Base-by-base conservation (phyloP, 1,139 yeast genomes). In the Yamadazyma oceani region DNA sequence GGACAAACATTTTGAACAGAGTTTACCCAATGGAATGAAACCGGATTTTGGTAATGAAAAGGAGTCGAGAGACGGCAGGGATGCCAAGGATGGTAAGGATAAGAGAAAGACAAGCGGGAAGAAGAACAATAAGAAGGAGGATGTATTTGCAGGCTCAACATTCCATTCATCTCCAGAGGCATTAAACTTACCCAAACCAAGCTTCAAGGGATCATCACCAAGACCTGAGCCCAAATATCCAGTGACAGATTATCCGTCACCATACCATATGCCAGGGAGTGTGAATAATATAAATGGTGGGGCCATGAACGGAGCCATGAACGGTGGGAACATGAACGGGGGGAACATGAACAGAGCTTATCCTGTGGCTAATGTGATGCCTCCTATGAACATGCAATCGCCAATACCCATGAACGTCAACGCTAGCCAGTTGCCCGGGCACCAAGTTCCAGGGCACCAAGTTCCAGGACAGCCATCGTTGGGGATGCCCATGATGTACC, bases 151-250 rank as follows among this genome's bases (percentile, higher is more conserved):
- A 37, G 82, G 82, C 13, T 72, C 81, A 29, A 73, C 81, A 28
- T 77, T 77, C 51, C 78, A 73, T 54, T 71, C 78, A 16, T 74
- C 80, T 14, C 82, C 82, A 0, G 77, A 76, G 30, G 81, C 82
- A 3, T 59, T 75, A 45, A 72, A 75, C 26, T 65, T 77, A 44
- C 82, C 82, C 22, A 77, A 75, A 47, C 82, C 82, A 6, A 66
- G 78, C 3, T 77, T 77, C 51, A 64, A 60, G 44, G 16, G 17
- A 11, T 12, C 40, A n/a, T 36, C 33, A 2, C 38, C 38, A 9
- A 15, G 11, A 7, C 30, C 30, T 5, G 30, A 27, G 21, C 14
- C 7, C 5, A 27, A 27, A 21, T 61, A 57, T 40, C 41, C 44
- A 8, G 46, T 39, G 49, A 51, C 44, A 23, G 46, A 9, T 19